A percentile compares a stretch with the other conserved stretches of the same genome.
These are phyloP conservation scores for Tuber calosporum DNA, from an alignment of 495 filamentous ascomycete genomes.

Conservation along the genomic window DNA sequence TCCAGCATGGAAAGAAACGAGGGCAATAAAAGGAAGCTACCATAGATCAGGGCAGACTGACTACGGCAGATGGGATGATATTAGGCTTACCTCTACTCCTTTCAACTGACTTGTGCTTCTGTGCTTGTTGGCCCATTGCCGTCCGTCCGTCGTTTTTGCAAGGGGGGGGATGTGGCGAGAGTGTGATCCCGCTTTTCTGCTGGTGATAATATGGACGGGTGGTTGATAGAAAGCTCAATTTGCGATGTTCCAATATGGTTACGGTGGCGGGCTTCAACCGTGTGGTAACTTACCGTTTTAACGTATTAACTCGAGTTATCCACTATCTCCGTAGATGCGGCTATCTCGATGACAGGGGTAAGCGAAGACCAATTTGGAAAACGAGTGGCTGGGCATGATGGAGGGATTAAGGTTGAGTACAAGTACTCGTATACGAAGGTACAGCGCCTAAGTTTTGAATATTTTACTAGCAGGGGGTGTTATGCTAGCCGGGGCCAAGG, in stretches of 20 bases:
- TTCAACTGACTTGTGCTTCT: constrained; percentile 2
- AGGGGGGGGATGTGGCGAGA: not conserved
- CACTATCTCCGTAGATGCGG: too few relatives aligned
- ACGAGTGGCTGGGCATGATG: too few relatives aligned
- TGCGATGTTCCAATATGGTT: not conserved
- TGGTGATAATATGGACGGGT: not conserved
- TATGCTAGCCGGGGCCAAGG: too few relatives aligned
- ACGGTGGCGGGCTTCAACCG: not conserved
- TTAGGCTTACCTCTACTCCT: not conserved
- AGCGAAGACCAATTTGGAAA: too few relatives aligned
- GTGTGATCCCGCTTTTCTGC: not conserved
- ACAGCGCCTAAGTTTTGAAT: too few relatives aligned
- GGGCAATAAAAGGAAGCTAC: not conserved
- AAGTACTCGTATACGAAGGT: too few relatives aligned
- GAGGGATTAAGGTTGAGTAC: too few relatives aligned
- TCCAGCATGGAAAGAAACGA: not conserved
- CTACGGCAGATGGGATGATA: not conserved
- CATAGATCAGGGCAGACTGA: not conserved
- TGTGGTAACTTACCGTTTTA: not conserved
- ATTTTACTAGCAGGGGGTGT: too few relatives aligned
- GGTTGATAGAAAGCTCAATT: not conserved
- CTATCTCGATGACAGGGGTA: too few relatives aligned
- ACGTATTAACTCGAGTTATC: too few relatives aligned
- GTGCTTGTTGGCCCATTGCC: not conserved
- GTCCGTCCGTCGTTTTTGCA: not conserved